Evolutionary conservation across 805 yeast species (phyloP).

Genomic region (Lipomyces sp.): DNA sequence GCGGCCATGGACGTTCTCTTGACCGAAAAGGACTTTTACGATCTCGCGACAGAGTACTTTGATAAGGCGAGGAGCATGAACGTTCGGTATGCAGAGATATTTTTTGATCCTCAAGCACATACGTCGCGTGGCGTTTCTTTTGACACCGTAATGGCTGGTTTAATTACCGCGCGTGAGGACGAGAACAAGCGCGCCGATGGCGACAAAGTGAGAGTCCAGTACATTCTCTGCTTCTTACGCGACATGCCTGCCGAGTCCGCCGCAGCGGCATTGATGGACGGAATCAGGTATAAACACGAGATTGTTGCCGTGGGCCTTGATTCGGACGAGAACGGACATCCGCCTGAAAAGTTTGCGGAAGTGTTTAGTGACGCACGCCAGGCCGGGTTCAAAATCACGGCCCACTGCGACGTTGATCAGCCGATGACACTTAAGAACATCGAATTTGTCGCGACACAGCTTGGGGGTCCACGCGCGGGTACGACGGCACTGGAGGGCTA

Average conservation of each 20-base stretch:
- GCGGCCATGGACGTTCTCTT: conserved; percentile 73
- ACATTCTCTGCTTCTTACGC: conserved; percentile 14
- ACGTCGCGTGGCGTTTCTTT: conserved; percentile 61
- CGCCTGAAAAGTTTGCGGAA: conserved; percentile 65
- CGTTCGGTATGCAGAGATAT: conserved; percentile 63
- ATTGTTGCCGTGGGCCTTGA: conserved; percentile 76
- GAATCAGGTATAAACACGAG: conserved; percentile 39
- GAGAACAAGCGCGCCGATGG: conserved; percentile 2
- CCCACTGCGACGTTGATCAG: conserved; percentile 23
- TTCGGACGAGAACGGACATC: conserved; percentile 72
- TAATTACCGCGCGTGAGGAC: conserved; percentile 3
- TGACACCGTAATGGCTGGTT: conserved; percentile 59
- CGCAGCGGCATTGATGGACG: conserved; percentile 2
- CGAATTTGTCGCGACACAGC: conserved; percentile 15
- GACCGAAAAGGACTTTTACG: conserved; percentile 66
- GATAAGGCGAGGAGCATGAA: conserved; percentile 32
- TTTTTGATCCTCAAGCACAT: conserved; percentile 85
- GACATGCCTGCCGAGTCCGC: conserved; percentile 18
- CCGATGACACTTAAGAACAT: conserved; percentile 7
- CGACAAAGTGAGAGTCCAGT: conserved; percentile 7
- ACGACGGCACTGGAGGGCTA: background rate
- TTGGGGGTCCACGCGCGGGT: conserved; percentile 19
- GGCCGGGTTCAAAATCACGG: conserved; percentile 12
- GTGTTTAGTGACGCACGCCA: conserved; percentile 50
- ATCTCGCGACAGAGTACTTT: conserved; percentile 52